A percentile compares a stretch with the other conserved stretches of the same genome.
phyloP scores from a whole-genome alignment of 371 early-diverging fungal genomes.

The Lichtheimia ornata region DNA sequence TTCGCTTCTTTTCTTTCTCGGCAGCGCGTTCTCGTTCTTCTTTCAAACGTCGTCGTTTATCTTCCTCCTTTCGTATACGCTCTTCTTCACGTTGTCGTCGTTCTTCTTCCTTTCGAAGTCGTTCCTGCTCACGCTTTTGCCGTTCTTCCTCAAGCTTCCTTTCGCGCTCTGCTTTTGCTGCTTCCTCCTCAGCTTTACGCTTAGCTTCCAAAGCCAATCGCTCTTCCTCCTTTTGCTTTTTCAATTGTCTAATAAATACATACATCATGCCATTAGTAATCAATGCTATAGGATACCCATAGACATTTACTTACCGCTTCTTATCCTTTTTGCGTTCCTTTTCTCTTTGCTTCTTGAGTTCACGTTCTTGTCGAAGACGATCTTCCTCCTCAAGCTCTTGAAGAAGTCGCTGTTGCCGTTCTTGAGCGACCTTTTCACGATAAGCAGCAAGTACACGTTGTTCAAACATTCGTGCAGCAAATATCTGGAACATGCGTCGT shows the following conservation, averaged over 20 bases:
- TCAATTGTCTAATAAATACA: conserved; percentile 26
- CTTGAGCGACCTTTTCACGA: conserved; percentile 87
- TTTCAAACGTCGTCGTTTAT: conserved; percentile 55
- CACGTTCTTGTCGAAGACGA: conserved; percentile 66
- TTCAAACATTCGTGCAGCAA: conserved; percentile 95
- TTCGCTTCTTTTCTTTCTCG: conserved; percentile 59
- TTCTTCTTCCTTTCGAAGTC: conserved; percentile 35
- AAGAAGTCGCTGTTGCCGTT: conserved; percentile 76
- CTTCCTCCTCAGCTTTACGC: conserved; percentile 37
- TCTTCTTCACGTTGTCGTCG: conserved; percentile 59
- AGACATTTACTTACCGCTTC: conserved; percentile 42
- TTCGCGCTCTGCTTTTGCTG: conserved; percentile 33
- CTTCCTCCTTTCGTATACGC: conserved; percentile 55
- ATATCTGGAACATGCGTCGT: conserved; percentile 90
- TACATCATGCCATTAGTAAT: neutral
- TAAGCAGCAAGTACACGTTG: conserved; percentile 90
- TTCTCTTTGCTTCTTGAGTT: conserved; percentile 65
- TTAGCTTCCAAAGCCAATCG: conserved; percentile 42
- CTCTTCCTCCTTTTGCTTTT: conserved; percentile 45
- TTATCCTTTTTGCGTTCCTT: conserved; percentile 68
- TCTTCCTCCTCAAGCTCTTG: conserved; percentile 85
- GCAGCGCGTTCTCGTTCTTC: conserved; percentile 57
- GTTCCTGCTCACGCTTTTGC: conserved; percentile 47
- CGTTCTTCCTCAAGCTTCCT: conserved; percentile 48
- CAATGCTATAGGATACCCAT: neutral